Evolutionary conservation across 1,284 basidiomycete genomes (phyloP), one percentile per base, ranked within the genome.

Genomic region (Ganoderma lingzhi): DNA sequence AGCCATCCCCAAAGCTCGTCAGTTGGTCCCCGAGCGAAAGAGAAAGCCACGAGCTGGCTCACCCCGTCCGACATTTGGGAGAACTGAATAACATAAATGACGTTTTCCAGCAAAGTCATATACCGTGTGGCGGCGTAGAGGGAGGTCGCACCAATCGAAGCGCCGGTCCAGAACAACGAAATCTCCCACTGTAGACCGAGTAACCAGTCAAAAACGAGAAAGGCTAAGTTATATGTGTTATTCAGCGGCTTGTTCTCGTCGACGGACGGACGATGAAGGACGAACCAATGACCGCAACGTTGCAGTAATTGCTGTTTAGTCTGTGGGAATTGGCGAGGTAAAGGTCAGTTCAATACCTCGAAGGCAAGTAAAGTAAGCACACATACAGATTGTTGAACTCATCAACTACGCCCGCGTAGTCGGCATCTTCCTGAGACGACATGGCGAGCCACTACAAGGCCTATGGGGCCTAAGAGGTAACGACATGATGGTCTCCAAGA

Each of bases 361-460:
- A 12, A 3, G 32, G 23, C 19, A 39, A n/a, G 32, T 4, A 32
- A 1, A n/a, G 32, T 4, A 32, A 1, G 8, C 1, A n/a, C 3
- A 23, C 35, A 17, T 39, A 39, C 56, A 59, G n/a, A 23, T 3
- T 39, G 35, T 39, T 35, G 32, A 59, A 59, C 14, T 10, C 1
- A 4, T 59, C 10, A n/a, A 59, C 35, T 23, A 59, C 56, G 37
- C 56, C 56, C 15, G 56, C 56, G 56, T 59, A 59, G 35, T 59
- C 56, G 10, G 37, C 35, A 85, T 79, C 63, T 74, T 45, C 60
- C 55, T 30, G 32, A 32, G 66, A 58, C 64, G 61, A 69, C 62
- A 32, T 53, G 17, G 53, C 30, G 5, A 32, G 15, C 53, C 15
- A 19, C 53, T 55, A 6, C 30, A 28, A 30, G 53, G 30, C 15